A percentile compares a stretch with the other conserved stretches of the same genome.
Conservation (phyloP, 345 rosid genomes). For the Physaria fendleri region DNA sequence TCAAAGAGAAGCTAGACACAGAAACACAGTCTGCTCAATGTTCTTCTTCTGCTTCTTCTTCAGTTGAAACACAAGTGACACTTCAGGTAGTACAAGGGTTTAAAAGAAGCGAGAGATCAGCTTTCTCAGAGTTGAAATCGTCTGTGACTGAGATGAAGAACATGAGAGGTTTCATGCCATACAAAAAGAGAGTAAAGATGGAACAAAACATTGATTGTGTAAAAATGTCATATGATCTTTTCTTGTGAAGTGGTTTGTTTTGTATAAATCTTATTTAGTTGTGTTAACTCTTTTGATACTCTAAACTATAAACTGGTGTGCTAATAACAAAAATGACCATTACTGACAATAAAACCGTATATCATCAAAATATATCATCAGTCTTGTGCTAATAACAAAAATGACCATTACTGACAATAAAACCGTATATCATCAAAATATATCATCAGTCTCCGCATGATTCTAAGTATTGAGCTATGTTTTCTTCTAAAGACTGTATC, state of each 20-base stretch:
- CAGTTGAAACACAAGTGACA: constrained; percentile 3
- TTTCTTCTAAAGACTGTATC: constrained; percentile 5
- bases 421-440: too few relatives aligned
- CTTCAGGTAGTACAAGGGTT: constrained; percentile 3
- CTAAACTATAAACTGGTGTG: too few relatives aligned
- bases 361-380: too few relatives aligned
- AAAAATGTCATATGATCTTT: constrained; percentile 11
- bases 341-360: too few relatives aligned
- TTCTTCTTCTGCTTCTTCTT: constrained; percentile 8
- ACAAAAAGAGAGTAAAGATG: constrained; percentile 35
- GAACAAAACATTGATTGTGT: constrained; percentile 20
- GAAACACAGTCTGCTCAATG: constrained; percentile 14
- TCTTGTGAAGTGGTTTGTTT: constrained; percentile 15
- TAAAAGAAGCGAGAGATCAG: constrained; percentile 34
- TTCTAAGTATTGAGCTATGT: neutral
- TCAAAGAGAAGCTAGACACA: constrained; percentile 14
- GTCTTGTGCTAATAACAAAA: too few relatives aligned
- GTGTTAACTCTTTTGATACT: constrained; percentile 13
- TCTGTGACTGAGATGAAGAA: constrained; percentile 20
- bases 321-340: too few relatives aligned
- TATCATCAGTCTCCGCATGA: constrained; percentile 8
- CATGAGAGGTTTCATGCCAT: constrained; percentile 58
- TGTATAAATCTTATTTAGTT: constrained; percentile 2
- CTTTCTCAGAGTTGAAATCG: constrained; percentile 26
- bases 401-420: too few relatives aligned